Evolutionary conservation across 1,284 basidiomycete genomes (phyloP).

Genomic region (Naganishia sp.): DNA sequence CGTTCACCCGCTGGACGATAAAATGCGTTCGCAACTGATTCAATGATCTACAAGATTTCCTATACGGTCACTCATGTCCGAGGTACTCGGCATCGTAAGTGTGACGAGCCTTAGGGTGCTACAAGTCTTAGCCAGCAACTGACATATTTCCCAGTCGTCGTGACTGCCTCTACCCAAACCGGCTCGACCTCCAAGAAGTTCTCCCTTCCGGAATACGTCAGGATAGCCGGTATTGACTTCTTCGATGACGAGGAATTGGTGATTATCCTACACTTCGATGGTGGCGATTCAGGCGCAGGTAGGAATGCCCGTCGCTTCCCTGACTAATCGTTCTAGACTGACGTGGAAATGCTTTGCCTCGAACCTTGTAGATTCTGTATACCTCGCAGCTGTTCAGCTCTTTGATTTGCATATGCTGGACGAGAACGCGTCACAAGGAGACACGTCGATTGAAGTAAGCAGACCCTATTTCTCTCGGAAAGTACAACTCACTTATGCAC

Average conservation of each 20-base stretch:
- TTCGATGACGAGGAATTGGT: constrained; percentile 16
- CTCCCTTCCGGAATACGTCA: background rate
- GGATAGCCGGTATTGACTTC: constrained; percentile 8
- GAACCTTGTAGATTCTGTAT: background rate
- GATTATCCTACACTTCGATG: background rate
- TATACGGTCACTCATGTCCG: background rate
- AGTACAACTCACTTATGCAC: too few species aligned
- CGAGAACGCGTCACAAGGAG: background rate
- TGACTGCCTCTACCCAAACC: background rate
- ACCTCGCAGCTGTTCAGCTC: background rate
- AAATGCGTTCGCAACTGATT: background rate
- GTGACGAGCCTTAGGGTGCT: background rate
- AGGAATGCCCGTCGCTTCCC: background rate
- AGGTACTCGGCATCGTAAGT: background rate
- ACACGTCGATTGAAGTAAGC: too few species aligned
- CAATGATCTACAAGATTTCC: background rate
- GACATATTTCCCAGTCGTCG: too few species aligned
- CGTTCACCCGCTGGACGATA: background rate
- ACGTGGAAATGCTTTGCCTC: too few species aligned
- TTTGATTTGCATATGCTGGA: constrained; percentile 10
- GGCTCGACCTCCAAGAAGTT: background rate
- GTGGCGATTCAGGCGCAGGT: constrained; percentile 8
- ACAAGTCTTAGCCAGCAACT: too few species aligned
- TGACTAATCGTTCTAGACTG: background rate
- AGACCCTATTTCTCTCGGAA: too few species aligned